phyloP scores from a whole-genome alignment of 2,329 filamentous ascomycete genomes.

The Botrytis sinoallii region DNA sequence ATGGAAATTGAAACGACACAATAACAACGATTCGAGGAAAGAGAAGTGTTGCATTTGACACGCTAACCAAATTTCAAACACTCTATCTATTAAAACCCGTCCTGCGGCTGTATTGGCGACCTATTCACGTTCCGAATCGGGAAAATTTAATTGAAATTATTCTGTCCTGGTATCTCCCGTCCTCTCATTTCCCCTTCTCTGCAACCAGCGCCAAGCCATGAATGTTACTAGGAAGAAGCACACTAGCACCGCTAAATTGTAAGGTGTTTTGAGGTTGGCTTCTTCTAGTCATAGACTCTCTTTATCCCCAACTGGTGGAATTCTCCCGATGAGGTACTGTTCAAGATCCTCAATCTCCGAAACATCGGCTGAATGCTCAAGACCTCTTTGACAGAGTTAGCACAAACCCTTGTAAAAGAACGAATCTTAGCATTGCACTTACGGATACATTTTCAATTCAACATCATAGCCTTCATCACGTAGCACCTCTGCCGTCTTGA shows the following conservation, averaged over 20 bases:
- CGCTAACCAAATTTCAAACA: neutral
- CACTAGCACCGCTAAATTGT: slow-evolving; percentile 10
- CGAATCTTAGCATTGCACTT: slow-evolving; percentile 38
- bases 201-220: slow-evolving; percentile 4
- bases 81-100: neutral
- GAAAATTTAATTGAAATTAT: neutral
- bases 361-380: slow-evolving; percentile 73
- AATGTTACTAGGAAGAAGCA: slow-evolving; percentile 2
- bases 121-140: neutral
- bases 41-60: neutral
- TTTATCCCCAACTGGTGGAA: slow-evolving; percentile 45
- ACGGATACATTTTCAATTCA: slow-evolving; percentile 73
- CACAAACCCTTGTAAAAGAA: neutral
- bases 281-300: slow-evolving; percentile 27
- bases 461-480: slow-evolving; percentile 70
- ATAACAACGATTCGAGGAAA: neutral
- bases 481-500: slow-evolving; percentile 63
- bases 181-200: neutral
- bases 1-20: neutral
- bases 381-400: slow-evolving; percentile 46
- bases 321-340: slow-evolving; percentile 47
- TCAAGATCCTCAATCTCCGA: slow-evolving; percentile 83
- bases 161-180: neutral
- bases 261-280: neutral
- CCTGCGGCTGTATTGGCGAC: neutral